Conservation (phyloP, 805 yeast genomes). For the Yarrowia phangngaensis region DNA sequence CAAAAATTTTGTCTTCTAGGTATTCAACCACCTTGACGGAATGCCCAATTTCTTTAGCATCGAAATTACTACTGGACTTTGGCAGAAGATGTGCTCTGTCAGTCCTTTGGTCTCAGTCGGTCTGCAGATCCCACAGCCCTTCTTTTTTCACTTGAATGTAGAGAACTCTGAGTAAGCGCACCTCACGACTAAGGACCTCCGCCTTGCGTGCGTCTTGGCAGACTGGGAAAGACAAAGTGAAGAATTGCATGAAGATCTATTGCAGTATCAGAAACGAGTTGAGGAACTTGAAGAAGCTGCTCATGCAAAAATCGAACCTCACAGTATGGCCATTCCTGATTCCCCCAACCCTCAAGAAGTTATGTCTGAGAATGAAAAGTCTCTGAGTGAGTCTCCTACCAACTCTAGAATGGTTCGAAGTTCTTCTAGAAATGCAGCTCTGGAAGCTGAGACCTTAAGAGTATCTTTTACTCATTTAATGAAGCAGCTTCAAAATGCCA, state of each 20-base stretch:
- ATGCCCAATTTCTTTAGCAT: no score
- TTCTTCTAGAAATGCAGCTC: slow-evolving; percentile 31
- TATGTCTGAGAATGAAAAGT: no score
- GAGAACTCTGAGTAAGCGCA: no score
- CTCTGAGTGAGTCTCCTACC: slow-evolving; percentile 7
- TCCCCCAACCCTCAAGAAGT: background rate
- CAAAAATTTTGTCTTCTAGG: no score
- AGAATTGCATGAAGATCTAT: slow-evolving; percentile 35
- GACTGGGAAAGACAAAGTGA: slow-evolving; percentile 31
- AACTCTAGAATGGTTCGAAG: background rate
- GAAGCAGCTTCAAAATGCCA: slow-evolving; percentile 56
- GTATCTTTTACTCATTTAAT: slow-evolving; percentile 64
- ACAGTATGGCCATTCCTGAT: background rate
- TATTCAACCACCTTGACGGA: no score
- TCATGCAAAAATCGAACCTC: background rate
- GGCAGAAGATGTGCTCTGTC: no score
- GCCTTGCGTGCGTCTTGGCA: no score
- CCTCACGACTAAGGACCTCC: no score
- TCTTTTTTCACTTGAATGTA: no score
- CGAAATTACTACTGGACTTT: no score
- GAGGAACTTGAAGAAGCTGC: slow-evolving; percentile 28
- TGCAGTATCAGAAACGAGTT: slow-evolving; percentile 28
- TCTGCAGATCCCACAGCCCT: no score
- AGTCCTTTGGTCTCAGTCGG: no score
- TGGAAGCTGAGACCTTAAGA: slow-evolving; percentile 64